Conservation (phyloP, 495 filamentous ascomycete species). For the Halenospora varia region DNA sequence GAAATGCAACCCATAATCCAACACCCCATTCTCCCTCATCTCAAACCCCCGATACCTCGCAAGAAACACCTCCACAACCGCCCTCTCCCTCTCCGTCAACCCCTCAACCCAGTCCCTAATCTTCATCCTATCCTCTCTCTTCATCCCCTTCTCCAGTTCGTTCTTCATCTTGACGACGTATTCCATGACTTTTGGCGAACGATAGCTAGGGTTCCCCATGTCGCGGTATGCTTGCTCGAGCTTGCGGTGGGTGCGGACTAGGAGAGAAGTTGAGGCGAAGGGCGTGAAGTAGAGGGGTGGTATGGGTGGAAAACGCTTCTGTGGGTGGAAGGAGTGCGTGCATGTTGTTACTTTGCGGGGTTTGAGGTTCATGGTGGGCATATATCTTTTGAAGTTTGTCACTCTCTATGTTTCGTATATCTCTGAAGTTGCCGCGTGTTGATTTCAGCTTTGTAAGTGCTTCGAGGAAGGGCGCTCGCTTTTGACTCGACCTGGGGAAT, state of each 20-base stretch:
- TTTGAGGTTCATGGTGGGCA: no score
- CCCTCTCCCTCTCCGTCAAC: not conserved
- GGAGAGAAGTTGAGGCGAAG: not conserved
- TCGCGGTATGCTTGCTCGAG: not conserved
- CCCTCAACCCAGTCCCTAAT: not conserved
- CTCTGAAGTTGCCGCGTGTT: no score
- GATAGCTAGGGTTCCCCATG: not conserved
- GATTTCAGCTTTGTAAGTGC: no score
- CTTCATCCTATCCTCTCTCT: not conserved
- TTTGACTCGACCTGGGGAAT: no score
- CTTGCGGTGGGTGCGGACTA: not conserved
- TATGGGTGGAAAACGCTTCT: not conserved
- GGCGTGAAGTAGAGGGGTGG: not conserved
- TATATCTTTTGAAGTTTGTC: no score
- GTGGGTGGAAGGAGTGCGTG: not conserved
- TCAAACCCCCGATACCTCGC: not conserved
- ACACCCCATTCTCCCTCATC: not conserved
- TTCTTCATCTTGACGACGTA: not conserved
- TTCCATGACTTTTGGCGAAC: not conserved
- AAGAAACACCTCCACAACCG: not conserved
- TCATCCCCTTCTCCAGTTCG: not conserved
- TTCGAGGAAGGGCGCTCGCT: no score
- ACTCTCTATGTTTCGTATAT: no score
- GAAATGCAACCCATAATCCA: not conserved
- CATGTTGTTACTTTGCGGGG: no score